Base-by-base conservation (phyloP, 192 early-diverging fungal genomes). In the Linderina pennispora region DNA sequence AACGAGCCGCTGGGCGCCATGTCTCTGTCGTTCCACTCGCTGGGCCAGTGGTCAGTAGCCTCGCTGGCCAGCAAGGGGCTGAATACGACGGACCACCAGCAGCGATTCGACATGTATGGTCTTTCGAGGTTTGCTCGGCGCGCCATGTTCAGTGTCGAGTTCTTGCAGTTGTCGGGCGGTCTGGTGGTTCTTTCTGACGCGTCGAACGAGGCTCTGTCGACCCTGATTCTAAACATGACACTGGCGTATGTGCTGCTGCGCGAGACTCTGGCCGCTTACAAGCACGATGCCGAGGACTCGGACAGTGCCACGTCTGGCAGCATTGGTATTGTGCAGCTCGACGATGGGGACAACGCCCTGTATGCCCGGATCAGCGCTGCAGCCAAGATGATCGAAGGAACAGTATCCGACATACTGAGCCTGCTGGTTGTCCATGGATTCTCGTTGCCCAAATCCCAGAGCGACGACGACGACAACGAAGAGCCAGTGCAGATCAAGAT, bases 171-270 rank as follows among this genome's bases (percentile, higher is more conserved):
- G n/a, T 28, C 47, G 4, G 43, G 43, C 9, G 41, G 43, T 9
- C 14, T 25, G 14, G 13, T 40, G n/a, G 14, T 39, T 8, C 23
- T 48, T 13, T 25, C 40, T 9, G 37, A 11, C 10, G 32, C 36
- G 9, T 34, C 23, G 15, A 15, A 8, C 0, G 40, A 11, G 19
- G 16, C 17, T 10, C 15, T 56, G 23, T 47, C 36, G 0, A 48
- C 15, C 14, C 46, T 58, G 24, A 34, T 64, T 3, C 21, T 51
- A 40, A 47, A 63, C 11, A 42, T 56, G 53, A 33, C 51, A n/a
- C 37, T 71, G 36, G 60, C 67, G 3, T 64, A 47, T 38, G 61
- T 64, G 23, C 34, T 64, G 48, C 48, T 71, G 11, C 52, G 56
- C 17, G 67, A 64, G 37, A 36, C 60, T 8, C 51, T 63, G 22